A percentile compares a stretch with the other conserved stretches of the same genome.
Evolutionary conservation across 495 filamentous ascomycete species (phyloP).

Genomic region (Diplogelasinospora grovesii): DNA sequence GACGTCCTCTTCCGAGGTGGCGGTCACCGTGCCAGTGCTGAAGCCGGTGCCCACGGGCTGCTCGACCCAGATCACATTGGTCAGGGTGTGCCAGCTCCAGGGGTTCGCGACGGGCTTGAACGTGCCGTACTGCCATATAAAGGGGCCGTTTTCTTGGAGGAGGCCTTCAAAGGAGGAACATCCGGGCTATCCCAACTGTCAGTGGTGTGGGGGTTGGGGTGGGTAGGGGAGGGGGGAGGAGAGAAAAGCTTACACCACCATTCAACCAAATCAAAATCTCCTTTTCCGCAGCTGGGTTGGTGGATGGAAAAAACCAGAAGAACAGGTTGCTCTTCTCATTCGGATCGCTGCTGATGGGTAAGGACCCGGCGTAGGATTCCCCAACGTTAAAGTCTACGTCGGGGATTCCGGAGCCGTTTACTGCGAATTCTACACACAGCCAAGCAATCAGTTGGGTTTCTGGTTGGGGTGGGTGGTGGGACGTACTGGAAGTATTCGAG

Average conservation of each 20-base stretch:
- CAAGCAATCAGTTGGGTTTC: not conserved
- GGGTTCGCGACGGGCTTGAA: constrained; percentile 57
- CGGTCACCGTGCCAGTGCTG: constrained; percentile 54
- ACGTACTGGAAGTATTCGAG: constrained; percentile 23
- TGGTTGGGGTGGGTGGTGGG: not conserved
- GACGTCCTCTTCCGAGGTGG: constrained; percentile 57
- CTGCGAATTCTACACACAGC: constrained; percentile 46
- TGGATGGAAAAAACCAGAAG: constrained; percentile 72
- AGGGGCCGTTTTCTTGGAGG: constrained; percentile 70
- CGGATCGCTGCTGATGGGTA: constrained; percentile 53
- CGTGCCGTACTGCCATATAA: constrained; percentile 66
- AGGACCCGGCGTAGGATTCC: constrained; percentile 65
- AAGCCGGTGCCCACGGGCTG: constrained; percentile 77
- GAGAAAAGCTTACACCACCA: constrained; percentile 43
- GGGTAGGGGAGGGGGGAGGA: no score
- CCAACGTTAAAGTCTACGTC: constrained; percentile 71
- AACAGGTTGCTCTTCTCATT: constrained; percentile 53
- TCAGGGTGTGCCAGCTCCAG: constrained; percentile 66
- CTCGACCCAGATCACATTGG: constrained; percentile 70
- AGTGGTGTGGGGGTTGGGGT: no score
- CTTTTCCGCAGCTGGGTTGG: constrained; percentile 48
- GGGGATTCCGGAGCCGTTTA: constrained; percentile 61
- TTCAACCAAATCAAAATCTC: constrained; percentile 73
- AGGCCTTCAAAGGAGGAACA: constrained; percentile 65
- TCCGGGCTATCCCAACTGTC: constrained; percentile 37